Evolutionary conservation across 495 filamentous ascomycete genomes (phyloP), one percentile per base, ranked within the genome.

Genomic region (Lasiosphaeria ovina): DNA sequence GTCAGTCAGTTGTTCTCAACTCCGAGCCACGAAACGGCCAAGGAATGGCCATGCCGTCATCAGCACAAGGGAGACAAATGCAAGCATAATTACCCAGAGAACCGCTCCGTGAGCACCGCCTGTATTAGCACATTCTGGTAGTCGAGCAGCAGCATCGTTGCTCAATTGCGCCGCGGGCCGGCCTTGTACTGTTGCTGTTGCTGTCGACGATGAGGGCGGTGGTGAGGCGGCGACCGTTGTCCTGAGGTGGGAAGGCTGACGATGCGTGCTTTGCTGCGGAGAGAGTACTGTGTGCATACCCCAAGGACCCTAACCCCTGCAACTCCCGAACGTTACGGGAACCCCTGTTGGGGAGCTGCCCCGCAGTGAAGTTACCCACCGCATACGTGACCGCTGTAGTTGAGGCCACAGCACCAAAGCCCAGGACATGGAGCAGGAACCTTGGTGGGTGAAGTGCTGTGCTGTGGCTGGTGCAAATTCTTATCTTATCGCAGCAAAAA

Each of bases 71-170:
- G 44, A 33, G 34, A 35, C 16, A 32, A 1, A 11, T 33, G 62
- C 61, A 52, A 58, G 45, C 54, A 40, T 44, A 62, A 72, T 64
- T 83, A 94, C 92, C 91, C 91, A 47, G 89, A 87, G 77, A 98
- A 93, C 64, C 94, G 89, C 79, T 99, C 94, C 60, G 88, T 95
- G 63, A 99, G 87, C 66, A 98, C 85, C 57, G 92, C 89, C 78
- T 97, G 91, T 71, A 99, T 96, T 69, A 98, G 82, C 59, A 95
- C 92, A 77, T 99, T 99, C 72, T 98, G 94, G 74, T 99, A 99
- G 73, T 99, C 94, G 68, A 99, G 87, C 70, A 98, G 88, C 77
- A 98, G 85, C 94, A 97, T 97, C 65, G 68, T 86, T 77, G 58
- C 59, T 45, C 44, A 47, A 40, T 45, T 16, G 10, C 51, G 55